Percentiles rank a stretch among this genome's conserved stretches.
Evolutionary conservation across 148 eudicot genomes (phyloP).

Genomic region (Rhododendron vialii): DNA sequence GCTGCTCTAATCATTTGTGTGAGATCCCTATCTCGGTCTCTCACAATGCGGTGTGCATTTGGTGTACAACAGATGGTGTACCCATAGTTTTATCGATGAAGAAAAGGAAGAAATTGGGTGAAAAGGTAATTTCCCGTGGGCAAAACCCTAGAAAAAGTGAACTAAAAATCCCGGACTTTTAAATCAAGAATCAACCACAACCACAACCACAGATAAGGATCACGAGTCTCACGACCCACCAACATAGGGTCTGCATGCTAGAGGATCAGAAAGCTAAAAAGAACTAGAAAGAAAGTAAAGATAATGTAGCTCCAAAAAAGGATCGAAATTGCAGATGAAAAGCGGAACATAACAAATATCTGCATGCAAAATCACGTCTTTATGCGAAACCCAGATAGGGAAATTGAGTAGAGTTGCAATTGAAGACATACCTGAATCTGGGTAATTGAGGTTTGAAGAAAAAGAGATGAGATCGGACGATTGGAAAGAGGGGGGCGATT

Average conservation of each 20-base stretch:
- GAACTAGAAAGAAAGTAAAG: neutral
- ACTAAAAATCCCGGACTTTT: neutral
- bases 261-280: neutral
- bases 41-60: too few species aligned
- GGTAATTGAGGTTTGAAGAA: neutral
- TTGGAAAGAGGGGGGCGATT: neutral
- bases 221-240: neutral
- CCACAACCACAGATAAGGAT: neutral
- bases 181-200: neutral
- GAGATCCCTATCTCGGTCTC: too few species aligned
- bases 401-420: neutral
- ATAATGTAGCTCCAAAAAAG: slow-evolving; percentile 3
- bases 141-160: neutral
- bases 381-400: neutral
- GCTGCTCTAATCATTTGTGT: too few species aligned
- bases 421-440: slow-evolving; percentile 4
- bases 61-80: too few species aligned
- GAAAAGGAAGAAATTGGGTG: neutral
- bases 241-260: neutral
- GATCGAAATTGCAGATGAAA: neutral
- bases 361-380: neutral
- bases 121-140: neutral
- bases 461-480: neutral
- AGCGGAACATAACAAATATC: neutral
- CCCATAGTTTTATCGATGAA: too few species aligned